Conservation (phyloP, 2,329 filamentous ascomycete species). For the Rhinocladiella mackenziei region DNA sequence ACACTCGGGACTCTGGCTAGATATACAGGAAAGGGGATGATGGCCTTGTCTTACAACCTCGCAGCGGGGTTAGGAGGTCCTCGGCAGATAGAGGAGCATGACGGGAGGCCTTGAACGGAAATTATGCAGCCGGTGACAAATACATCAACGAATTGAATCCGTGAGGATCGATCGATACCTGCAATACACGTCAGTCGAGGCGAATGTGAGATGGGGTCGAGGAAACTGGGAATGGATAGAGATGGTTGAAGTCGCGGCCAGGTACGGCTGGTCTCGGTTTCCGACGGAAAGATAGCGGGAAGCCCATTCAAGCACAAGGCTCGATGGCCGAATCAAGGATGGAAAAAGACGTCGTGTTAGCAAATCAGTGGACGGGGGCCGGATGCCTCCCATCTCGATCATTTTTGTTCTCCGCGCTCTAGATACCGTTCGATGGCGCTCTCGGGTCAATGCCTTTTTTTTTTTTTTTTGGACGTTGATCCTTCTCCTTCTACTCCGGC, state of each 20-base stretch:
- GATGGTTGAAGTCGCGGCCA: not conserved
- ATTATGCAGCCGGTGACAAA: too few relatives aligned
- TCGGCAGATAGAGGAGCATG: too few relatives aligned
- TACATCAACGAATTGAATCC: conserved; percentile 5
- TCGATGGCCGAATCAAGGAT: too few relatives aligned
- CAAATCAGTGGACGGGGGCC: not conserved
- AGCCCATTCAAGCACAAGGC: not conserved
- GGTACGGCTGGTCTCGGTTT: conserved; percentile 4
- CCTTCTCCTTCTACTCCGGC: too few relatives aligned
- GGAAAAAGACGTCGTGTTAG: not conserved
- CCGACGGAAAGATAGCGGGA: not conserved
- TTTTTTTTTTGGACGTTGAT: too few relatives aligned
- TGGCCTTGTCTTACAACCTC: not conserved
- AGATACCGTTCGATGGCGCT: not conserved
- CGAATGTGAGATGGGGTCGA: not conserved
- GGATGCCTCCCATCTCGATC: too few relatives aligned
- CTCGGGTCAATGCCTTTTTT: not conserved
- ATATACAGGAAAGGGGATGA: too few relatives aligned
- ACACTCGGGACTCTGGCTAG: too few relatives aligned
- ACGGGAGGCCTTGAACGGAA: too few relatives aligned
- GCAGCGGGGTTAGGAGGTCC: not conserved
- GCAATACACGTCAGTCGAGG: too few relatives aligned
- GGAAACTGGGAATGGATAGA: not conserved
- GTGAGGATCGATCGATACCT: not conserved
- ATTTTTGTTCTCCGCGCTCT: too few relatives aligned